A percentile compares a stretch with the other conserved stretches of the same genome.
Conservation (phyloP, 2,329 filamentous ascomycete genomes). For the Cercospora sojina region DNA sequence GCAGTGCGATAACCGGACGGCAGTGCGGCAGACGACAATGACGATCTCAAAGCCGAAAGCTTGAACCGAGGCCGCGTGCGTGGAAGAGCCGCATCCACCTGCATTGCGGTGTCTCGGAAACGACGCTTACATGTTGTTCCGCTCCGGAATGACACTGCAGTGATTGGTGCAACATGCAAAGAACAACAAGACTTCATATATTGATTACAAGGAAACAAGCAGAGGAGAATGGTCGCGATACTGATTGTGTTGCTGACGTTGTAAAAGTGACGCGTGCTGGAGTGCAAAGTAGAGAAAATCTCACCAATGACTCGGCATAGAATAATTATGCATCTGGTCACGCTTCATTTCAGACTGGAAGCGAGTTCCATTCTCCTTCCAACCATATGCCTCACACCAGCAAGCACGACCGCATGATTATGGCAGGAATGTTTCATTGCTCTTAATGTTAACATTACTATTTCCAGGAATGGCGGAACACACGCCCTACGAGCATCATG, state of each 20-base stretch:
- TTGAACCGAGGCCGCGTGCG: conserved; percentile 11
- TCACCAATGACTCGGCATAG: too few species aligned
- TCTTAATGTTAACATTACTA: background rate
- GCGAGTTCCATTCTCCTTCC: background rate
- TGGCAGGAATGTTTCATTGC: background rate
- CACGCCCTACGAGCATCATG: conserved; percentile 17
- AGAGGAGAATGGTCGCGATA: too few species aligned
- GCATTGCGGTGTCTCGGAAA: conserved; percentile 5
- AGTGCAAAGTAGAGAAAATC: too few species aligned
- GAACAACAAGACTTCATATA: too few species aligned
- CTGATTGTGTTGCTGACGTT: too few species aligned
- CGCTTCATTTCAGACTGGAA: too few species aligned
- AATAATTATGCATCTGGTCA: too few species aligned
- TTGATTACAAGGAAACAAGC: too few species aligned
- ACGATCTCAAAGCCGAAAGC: conserved; percentile 10
- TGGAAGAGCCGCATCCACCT: conserved; percentile 5
- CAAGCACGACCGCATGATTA: background rate
- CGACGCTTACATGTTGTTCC: background rate
- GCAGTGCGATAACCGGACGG: background rate
- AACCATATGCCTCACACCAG: background rate
- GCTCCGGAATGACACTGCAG: background rate
- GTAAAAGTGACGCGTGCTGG: too few species aligned
- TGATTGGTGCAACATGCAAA: background rate
- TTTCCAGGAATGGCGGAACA: background rate
- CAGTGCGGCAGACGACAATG: background rate